phyloP scores from a whole-genome alignment of 768 basidiomycete species.

The Boletus rubropictus region DNA sequence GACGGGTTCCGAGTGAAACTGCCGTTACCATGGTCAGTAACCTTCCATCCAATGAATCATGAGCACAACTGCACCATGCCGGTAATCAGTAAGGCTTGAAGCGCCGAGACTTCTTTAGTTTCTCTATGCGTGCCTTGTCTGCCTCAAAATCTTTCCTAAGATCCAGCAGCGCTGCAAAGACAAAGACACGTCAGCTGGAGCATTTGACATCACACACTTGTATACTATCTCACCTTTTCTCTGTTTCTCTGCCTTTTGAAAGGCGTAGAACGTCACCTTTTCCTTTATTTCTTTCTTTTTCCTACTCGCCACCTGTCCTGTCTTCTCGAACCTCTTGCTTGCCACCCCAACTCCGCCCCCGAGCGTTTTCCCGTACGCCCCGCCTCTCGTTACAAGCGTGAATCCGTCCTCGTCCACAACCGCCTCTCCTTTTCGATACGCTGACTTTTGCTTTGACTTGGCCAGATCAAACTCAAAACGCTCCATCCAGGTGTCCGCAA shows the following conservation, averaged over 20 bases:
- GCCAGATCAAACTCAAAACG: constrained; percentile 61
- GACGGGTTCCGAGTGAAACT: not conserved
- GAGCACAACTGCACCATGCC: not conserved
- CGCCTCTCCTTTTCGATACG: constrained; percentile 78
- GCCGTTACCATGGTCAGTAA: not conserved
- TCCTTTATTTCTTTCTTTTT: constrained; percentile 59
- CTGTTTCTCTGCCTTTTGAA: constrained; percentile 88
- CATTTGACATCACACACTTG: not conserved
- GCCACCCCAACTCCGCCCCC: constrained; percentile 73
- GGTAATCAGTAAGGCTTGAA: constrained; percentile 78
- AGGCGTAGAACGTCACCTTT: constrained; percentile 79
- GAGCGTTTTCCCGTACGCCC: constrained; percentile 81
- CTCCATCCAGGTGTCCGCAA: constrained; percentile 74
- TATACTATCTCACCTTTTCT: constrained; percentile 52
- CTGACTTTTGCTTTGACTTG: constrained; percentile 53
- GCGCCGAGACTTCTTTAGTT: constrained; percentile 59
- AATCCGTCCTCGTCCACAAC: constrained; percentile 94
- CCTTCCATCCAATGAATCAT: not conserved
- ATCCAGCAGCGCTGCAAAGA: constrained; percentile 44
- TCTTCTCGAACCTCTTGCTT: constrained; percentile 49
- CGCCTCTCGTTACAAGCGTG: constrained; percentile 88
- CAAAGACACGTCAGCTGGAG: constrained; percentile 2
- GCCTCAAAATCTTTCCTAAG: constrained; percentile 78
- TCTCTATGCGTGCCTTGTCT: constrained; percentile 59
- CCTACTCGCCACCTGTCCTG: constrained; percentile 32